Conservation (phyloP, 2,329 filamentous ascomycete species). For the Incumbomyces delicatus region DNA sequence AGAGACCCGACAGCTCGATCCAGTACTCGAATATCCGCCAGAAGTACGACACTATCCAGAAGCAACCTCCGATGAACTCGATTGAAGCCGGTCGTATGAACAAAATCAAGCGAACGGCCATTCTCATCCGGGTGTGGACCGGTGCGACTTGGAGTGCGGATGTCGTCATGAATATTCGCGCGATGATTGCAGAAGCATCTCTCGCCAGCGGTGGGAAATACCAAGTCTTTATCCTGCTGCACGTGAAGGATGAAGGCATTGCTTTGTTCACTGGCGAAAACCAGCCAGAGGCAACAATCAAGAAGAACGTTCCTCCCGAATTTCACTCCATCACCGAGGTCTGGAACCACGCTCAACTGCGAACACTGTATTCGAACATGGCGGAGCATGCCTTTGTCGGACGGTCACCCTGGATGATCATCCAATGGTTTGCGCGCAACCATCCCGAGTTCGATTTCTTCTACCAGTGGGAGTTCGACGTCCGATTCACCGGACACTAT, state of each 20-base stretch:
- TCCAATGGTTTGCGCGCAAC: conserved; percentile 66
- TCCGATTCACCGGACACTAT: conserved; percentile 68
- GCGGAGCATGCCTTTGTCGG: conserved; percentile 22
- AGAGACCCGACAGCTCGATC: conserved; percentile 19
- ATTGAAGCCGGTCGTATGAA: conserved; percentile 18
- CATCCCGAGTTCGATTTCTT: conserved; percentile 71
- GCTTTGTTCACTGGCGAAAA: conserved; percentile 60
- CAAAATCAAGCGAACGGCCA: conserved; percentile 51
- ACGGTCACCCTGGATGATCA: conserved; percentile 53
- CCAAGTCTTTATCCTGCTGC: conserved; percentile 69
- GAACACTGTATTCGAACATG: conserved; percentile 20
- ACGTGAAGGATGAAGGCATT: conserved; percentile 66
- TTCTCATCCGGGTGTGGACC: conserved; percentile 75
- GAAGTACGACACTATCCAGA: conserved; percentile 14
- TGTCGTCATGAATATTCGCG: conserved; percentile 70
- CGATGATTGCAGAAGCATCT: conserved; percentile 72
- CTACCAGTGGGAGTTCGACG: conserved; percentile 85
- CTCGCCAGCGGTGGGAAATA: conserved; percentile 78
- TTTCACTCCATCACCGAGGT: conserved; percentile 61
- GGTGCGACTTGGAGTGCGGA: conserved; percentile 70
- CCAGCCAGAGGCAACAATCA: conserved; percentile 51
- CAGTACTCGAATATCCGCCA: conserved; percentile 23
- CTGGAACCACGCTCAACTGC: conserved; percentile 46
- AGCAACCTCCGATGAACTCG: conserved; percentile 11
- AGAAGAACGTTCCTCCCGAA: conserved; percentile 55